phyloP scores from a whole-genome alignment of 306 rosid genomes.

The Delonix regia region DNA sequence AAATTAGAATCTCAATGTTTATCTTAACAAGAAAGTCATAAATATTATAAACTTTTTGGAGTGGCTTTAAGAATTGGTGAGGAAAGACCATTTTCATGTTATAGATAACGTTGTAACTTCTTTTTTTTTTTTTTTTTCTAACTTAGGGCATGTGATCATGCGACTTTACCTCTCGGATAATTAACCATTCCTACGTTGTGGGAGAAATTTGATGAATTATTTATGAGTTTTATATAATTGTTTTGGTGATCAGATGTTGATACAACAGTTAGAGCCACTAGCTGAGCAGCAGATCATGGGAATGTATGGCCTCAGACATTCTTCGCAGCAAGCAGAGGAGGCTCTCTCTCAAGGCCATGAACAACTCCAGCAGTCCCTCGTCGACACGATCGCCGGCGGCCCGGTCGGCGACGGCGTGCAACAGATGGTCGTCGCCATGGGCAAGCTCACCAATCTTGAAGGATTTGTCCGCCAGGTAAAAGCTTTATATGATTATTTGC shows the following conservation, averaged over 20 bases:
- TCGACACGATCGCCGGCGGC: slow-evolving; percentile 67
- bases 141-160: no score
- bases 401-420: slow-evolving; percentile 65
- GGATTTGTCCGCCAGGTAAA: slow-evolving; percentile 85
- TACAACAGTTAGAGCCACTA: slow-evolving; percentile 76
- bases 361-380: slow-evolving; percentile 79
- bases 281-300: slow-evolving; percentile 83
- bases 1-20: no score
- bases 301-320: slow-evolving; percentile 62
- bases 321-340: slow-evolving; percentile 83
- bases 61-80: no score
- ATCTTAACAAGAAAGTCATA: no score
- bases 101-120: no score
- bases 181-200: no score
- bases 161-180: no score
- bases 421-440: slow-evolving; percentile 79
- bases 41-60: no score
- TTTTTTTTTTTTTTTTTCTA: no score
- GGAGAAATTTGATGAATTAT: no score
- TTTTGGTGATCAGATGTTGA: slow-evolving; percentile 55
- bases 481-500: background rate
- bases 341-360: slow-evolving; percentile 87
- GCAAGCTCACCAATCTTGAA: slow-evolving; percentile 79
- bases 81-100: no score
- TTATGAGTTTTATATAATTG: background rate